These are phyloP conservation scores for Monilinia fructigena DNA, from an alignment of 2,329 filamentous ascomycete genomes.

Conservation along the genomic window DNA sequence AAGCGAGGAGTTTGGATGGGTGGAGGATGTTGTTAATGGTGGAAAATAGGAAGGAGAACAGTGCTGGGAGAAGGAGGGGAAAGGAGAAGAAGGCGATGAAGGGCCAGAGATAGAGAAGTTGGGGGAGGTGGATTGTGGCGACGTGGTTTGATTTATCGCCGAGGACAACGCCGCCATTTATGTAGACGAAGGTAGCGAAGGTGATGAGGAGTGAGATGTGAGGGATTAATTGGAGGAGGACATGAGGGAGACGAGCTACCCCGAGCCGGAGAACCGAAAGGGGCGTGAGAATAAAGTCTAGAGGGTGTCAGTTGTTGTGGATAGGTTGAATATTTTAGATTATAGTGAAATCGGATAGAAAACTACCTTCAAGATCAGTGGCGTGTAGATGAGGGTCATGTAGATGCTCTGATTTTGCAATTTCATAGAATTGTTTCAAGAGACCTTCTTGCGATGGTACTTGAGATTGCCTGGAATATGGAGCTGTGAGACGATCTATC, in stretches of 20 bases:
- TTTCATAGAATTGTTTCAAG: slow-evolving; percentile 46
- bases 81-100: slow-evolving; percentile 87
- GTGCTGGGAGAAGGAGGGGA: slow-evolving; percentile 64
- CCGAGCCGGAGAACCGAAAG: slow-evolving; percentile 62
- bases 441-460: slow-evolving; percentile 36
- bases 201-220: slow-evolving; percentile 61
- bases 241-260: slow-evolving; percentile 49
- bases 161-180: slow-evolving; percentile 90
- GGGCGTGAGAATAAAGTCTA: slow-evolving; percentile 56
- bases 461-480: background rate
- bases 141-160: slow-evolving; percentile 95
- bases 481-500: background rate
- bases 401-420: background rate
- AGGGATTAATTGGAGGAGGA: slow-evolving; percentile 47
- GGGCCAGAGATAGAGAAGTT: slow-evolving; percentile 95
- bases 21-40: slow-evolving; percentile 31
- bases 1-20: slow-evolving; percentile 37
- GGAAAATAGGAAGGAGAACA: slow-evolving; percentile 44
- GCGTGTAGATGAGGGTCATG: background rate
- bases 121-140: slow-evolving; percentile 81
- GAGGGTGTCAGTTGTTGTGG: slow-evolving; percentile 29
- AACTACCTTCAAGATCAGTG: slow-evolving; percentile 52
- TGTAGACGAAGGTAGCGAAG: slow-evolving; percentile 74
- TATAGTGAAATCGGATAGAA: background rate
- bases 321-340: too few species aligned